These are phyloP conservation scores for Microcyclosporella mali DNA, from an alignment of 2,329 filamentous ascomycete species.

Conservation along the genomic window DNA sequence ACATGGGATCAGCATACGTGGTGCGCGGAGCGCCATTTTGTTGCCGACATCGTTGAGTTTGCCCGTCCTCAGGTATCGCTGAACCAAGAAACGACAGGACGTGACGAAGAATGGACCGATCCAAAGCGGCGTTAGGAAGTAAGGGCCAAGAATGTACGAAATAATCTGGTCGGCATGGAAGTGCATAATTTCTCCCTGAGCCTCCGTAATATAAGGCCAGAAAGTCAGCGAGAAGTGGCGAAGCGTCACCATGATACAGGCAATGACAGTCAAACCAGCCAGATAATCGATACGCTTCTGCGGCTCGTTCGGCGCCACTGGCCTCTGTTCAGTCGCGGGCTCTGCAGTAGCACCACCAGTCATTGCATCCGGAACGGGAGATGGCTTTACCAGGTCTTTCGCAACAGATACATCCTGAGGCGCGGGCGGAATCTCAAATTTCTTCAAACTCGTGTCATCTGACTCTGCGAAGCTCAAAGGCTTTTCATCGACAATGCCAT, in stretches of 20 bases:
- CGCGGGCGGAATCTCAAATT: slow-evolving; percentile 8
- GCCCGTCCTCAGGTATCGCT: slow-evolving; percentile 39
- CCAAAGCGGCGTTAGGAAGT: slow-evolving; percentile 43
- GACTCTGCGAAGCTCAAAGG: slow-evolving; percentile 17
- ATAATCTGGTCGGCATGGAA: slow-evolving; percentile 38
- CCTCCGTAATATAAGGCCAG: slow-evolving; percentile 25
- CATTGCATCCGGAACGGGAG: slow-evolving; percentile 16
- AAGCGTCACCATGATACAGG: slow-evolving; percentile 40
- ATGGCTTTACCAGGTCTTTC: slow-evolving; percentile 9
- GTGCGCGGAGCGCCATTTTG: slow-evolving; percentile 40
- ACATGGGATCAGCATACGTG: slow-evolving; percentile 44
- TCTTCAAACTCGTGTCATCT: slow-evolving; percentile 5
- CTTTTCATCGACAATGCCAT: slow-evolving; percentile 2
- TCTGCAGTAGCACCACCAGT: slow-evolving; percentile 13
- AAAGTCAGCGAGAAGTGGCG: slow-evolving; percentile 44
- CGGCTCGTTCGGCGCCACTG: slow-evolving; percentile 14
- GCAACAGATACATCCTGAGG: slow-evolving; percentile 15
- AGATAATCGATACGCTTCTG: slow-evolving; percentile 40
- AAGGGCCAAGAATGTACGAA: slow-evolving; percentile 39
- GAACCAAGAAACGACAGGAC: slow-evolving; percentile 42
- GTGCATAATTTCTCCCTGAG: slow-evolving; percentile 33
- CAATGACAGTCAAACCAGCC: slow-evolving; percentile 42
- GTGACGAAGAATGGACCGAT: slow-evolving; percentile 47
- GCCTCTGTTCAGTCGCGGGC: slow-evolving; percentile 13
- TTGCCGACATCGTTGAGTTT: slow-evolving; percentile 40